Evolutionary conservation across 116 monocot species (phyloP).

Genomic region (Posidonia oceanica): DNA sequence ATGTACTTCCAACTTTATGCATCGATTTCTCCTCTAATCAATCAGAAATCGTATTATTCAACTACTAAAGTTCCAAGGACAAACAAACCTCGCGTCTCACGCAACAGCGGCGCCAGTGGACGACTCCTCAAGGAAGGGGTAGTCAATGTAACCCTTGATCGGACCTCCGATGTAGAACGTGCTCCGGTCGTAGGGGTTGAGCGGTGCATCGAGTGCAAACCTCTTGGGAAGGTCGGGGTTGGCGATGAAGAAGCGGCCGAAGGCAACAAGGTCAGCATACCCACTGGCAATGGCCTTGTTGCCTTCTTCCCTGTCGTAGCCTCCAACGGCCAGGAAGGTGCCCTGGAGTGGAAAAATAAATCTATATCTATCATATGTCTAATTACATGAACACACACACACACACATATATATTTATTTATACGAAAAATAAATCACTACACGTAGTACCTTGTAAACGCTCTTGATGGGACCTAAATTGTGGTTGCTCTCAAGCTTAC

Average conservation of each 20-base stretch:
- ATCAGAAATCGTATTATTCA: too few relatives aligned
- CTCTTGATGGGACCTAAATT: constrained; percentile 13
- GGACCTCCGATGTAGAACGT: constrained; percentile 41
- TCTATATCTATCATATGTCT: too few relatives aligned
- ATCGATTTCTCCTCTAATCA: too few relatives aligned
- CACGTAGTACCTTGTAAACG: too few relatives aligned
- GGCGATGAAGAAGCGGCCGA: constrained; percentile 33
- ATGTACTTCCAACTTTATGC: too few relatives aligned
- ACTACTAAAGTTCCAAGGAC: too few relatives aligned
- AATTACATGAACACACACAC: too few relatives aligned
- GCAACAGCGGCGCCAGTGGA: too few relatives aligned
- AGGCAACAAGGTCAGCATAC: constrained; percentile 28
- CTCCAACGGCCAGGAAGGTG: constrained; percentile 29
- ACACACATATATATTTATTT: too few relatives aligned
- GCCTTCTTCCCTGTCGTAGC: constrained; percentile 32
- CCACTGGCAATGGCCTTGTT: constrained; percentile 19
- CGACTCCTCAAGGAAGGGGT: constrained; percentile 29
- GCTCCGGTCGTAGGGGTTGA: constrained; percentile 27
- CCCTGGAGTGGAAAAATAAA: constrained; percentile 8
- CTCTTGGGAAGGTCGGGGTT: constrained; percentile 43
- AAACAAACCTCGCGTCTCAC: too few relatives aligned
- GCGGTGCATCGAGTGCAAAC: constrained; percentile 24
- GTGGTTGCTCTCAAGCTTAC: constrained; percentile 6
- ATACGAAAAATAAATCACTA: too few relatives aligned
- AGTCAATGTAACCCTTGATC: constrained; percentile 43